Conservation (phyloP, 768 basidiomycete genomes). For the Suillus fuscotomentosus region DNA sequence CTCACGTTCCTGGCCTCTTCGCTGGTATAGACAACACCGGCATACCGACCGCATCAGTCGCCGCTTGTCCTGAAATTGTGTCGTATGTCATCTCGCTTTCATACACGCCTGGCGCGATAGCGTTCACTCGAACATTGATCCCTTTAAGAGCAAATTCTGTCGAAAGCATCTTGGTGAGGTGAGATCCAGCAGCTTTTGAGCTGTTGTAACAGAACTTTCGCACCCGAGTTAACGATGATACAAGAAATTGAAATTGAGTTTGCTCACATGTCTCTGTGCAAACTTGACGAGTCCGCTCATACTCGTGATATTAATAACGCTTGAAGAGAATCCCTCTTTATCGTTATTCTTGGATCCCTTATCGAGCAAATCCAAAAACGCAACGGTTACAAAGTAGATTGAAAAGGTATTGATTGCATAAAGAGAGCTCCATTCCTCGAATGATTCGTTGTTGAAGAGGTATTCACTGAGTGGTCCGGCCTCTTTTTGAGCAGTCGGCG, state of each 20-base stretch:
- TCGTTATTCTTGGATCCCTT: conserved; percentile 59
- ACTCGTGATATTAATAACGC: conserved; percentile 75
- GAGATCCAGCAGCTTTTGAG: conserved; percentile 73
- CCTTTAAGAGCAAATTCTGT: conserved; percentile 73
- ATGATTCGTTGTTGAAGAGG: conserved; percentile 66
- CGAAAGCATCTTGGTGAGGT: conserved; percentile 71
- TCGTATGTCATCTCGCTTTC: conserved; percentile 71
- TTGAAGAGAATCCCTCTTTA: conserved; percentile 54
- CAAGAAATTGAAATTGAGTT: not conserved
- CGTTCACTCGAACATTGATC: conserved; percentile 68
- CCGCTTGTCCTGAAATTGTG: conserved; percentile 43
- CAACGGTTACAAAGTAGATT: conserved; percentile 72
- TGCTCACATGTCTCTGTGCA: conserved; percentile 74
- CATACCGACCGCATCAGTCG: conserved; percentile 55
- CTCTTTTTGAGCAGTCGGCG: conserved; percentile 57
- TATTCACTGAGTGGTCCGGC: conserved; percentile 66
- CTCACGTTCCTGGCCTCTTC: conserved; percentile 64
- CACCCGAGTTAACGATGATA: not conserved
- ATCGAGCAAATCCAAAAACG: conserved; percentile 73
- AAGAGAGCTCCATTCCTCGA: conserved; percentile 60
- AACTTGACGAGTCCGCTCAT: conserved; percentile 71
- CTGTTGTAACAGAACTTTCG: conserved; percentile 79
- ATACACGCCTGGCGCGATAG: conserved; percentile 75
- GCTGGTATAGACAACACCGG: conserved; percentile 62
- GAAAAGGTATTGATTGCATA: conserved; percentile 72